Evolutionary conservation across 179 eudicot genomes (phyloP).

Genomic region (Nepenthes alata): DNA sequence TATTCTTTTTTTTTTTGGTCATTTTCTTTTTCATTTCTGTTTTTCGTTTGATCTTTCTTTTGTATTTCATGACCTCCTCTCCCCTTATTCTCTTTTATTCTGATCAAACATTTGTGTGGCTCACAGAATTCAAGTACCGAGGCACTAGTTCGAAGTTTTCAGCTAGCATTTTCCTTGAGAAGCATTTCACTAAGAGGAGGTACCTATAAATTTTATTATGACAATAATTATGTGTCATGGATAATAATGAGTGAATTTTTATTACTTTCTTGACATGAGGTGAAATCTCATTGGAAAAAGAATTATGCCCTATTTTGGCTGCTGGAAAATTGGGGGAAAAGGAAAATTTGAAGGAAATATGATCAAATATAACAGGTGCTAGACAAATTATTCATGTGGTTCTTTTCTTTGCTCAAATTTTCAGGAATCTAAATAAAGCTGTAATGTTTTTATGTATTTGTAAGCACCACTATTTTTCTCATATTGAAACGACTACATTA

Average conservation of each 20-base stretch:
- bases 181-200: slow-evolving; percentile 77
- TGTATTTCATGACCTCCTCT: neutral
- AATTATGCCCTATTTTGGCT: neutral
- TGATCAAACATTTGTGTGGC: slow-evolving; percentile 4
- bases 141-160: slow-evolving; percentile 76
- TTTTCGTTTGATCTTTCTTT: no score
- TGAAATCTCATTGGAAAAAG: neutral
- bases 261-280: neutral
- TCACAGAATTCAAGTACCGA: slow-evolving; percentile 70
- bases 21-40: no score
- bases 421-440: no score
- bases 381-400: no score
- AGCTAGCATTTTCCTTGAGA: slow-evolving; percentile 85
- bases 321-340: no score
- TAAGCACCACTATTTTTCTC: no score
- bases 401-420: no score
- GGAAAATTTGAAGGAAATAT: no score
- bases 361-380: no score
- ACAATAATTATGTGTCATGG: neutral
- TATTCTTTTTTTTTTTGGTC: no score
- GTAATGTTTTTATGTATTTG: no score
- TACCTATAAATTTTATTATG: slow-evolving; percentile 10
- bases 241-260: neutral
- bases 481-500: no score
- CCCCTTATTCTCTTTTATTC: neutral